phyloP scores from a whole-genome alignment of 768 basidiomycete species.

The Chlorophyllum brunneum region DNA sequence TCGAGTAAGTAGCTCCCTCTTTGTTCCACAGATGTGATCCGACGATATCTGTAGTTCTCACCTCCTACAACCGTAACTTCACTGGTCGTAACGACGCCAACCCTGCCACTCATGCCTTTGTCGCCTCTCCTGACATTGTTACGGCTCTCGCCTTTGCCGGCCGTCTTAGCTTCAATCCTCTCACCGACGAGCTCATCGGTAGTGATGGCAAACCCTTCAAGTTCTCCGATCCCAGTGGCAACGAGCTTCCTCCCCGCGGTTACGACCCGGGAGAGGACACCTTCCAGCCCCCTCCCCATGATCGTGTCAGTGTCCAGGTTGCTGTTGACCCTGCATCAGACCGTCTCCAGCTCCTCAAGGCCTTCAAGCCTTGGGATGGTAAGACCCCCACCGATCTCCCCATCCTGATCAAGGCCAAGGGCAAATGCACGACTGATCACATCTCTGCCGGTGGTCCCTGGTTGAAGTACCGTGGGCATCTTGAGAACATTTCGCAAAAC shows the following conservation, averaged over 20 bases:
- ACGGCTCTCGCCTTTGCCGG: slow-evolving; percentile 97
- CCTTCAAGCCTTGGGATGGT: slow-evolving; percentile 92
- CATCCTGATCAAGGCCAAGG: slow-evolving; percentile 95
- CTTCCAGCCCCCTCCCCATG: slow-evolving; percentile 89
- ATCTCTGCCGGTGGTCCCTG: slow-evolving; percentile 98
- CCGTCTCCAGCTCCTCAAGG: slow-evolving; percentile 85
- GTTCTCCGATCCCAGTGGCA: slow-evolving; percentile 88
- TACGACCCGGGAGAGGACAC: slow-evolving; percentile 98
- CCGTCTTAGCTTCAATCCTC: slow-evolving; percentile 92
- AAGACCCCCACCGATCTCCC: slow-evolving; percentile 88
- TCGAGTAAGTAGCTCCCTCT: slow-evolving; percentile 60
- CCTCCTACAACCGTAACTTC: slow-evolving; percentile 99
- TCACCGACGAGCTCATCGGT: slow-evolving; percentile 85
- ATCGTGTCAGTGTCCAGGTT: slow-evolving; percentile 81
- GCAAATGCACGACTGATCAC: slow-evolving; percentile 99
- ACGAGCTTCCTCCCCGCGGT: slow-evolving; percentile 91
- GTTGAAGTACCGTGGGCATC: slow-evolving; percentile 99
- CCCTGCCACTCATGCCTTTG: slow-evolving; percentile 97
- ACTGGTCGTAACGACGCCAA: slow-evolving; percentile 99
- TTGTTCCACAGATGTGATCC: not conserved
- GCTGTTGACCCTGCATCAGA: slow-evolving; percentile 82
- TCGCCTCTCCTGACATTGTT: slow-evolving; percentile 91
- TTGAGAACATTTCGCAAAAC: slow-evolving; percentile 98
- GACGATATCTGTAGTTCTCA: slow-evolving; percentile 64
- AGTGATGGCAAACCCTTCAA: slow-evolving; percentile 95